Evolutionary conservation across 2,329 filamentous ascomycete genomes (phyloP).

Genomic region (Fusarium torulosum): DNA sequence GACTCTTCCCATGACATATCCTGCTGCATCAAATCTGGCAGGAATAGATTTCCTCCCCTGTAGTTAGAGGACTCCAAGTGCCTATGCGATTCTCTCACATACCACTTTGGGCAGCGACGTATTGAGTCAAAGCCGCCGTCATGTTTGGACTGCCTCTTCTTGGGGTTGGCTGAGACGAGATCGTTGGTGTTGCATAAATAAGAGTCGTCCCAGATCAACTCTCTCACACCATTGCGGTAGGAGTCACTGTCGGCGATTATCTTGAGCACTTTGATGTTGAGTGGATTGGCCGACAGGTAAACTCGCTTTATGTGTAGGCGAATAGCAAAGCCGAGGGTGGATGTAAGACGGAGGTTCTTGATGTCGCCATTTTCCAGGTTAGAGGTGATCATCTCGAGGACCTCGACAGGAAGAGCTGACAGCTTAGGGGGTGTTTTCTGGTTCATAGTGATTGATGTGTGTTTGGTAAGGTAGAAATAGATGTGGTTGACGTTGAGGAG

Average conservation of each 20-base stretch:
- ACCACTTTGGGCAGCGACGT: not conserved
- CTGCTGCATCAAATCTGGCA: not conserved
- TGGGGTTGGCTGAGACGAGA: no score
- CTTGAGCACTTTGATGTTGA: constrained; percentile 54
- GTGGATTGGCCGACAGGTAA: constrained; percentile 57
- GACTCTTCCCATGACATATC: not conserved
- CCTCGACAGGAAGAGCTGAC: constrained; percentile 3
- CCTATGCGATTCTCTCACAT: not conserved
- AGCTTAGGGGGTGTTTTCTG: not conserved
- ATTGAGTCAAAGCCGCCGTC: not conserved
- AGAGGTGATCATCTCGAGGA: not conserved
- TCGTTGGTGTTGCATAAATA: not conserved
- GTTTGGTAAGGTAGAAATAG: not conserved
- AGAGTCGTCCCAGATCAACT: constrained; percentile 58
- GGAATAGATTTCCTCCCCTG: not conserved
- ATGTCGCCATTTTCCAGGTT: constrained; percentile 14
- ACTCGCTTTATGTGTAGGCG: constrained; percentile 43
- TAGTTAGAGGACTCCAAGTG: not conserved
- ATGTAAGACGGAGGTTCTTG: constrained; percentile 18
- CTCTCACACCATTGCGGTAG: constrained; percentile 50
- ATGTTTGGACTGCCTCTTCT: no score
- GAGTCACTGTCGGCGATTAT: constrained; percentile 53
- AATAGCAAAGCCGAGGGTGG: not conserved
- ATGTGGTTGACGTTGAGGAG: not conserved
- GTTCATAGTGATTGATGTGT: not conserved